Evolutionary conservation across 2,329 filamentous ascomycete genomes (phyloP).

Genomic region (Sarocladium kiliense): DNA sequence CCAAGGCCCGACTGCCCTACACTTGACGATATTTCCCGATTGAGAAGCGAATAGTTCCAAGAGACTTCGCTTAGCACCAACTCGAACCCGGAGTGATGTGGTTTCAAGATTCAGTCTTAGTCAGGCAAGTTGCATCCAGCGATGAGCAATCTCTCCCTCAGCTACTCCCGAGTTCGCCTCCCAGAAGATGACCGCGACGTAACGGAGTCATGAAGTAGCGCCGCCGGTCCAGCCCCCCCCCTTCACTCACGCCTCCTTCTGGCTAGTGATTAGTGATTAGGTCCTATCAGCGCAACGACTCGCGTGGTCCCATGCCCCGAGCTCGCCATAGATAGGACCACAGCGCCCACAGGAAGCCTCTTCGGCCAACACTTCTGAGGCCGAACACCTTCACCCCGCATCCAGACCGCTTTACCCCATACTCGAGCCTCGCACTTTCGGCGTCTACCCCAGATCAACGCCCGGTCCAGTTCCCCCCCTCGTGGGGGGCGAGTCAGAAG

Average conservation of each 20-base stretch:
- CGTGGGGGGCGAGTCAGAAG: background rate
- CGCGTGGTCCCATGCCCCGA: no score
- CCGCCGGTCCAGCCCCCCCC: background rate
- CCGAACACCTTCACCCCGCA: background rate
- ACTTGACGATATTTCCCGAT: background rate
- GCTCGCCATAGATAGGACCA: no score
- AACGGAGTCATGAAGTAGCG: background rate
- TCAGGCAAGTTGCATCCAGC: no score
- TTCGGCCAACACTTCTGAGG: background rate
- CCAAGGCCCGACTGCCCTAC: background rate
- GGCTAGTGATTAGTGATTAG: background rate
- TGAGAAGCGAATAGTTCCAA: background rate
- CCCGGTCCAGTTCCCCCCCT: background rate
- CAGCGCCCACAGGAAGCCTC: background rate
- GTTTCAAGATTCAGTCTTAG: no score
- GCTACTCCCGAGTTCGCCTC: background rate
- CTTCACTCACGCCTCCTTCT: background rate
- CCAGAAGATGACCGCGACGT: background rate
- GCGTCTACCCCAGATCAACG: background rate
- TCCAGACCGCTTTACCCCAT: background rate
- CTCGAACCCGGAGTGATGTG: no score
- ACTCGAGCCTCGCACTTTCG: background rate
- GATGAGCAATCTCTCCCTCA: background rate
- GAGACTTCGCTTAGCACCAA: background rate
- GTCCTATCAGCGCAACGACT: no score